Conservation (phyloP, 176 grass and related monocot species). For the Panicum miliaceum region DNA sequence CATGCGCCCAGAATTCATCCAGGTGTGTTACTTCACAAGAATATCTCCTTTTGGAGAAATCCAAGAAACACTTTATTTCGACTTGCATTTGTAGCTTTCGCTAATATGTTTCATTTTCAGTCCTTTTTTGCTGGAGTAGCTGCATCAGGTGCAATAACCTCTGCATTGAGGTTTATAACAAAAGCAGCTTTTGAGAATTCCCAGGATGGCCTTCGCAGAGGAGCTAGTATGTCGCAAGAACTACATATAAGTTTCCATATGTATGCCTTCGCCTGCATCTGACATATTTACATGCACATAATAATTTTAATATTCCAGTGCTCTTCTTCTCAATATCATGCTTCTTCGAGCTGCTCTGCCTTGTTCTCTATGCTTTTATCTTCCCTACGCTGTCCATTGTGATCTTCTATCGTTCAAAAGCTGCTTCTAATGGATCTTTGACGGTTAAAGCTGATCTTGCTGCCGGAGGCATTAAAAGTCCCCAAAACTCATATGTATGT, state of each 20-base stretch:
- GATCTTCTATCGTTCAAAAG: conserved; percentile 64
- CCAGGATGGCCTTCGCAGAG: conserved; percentile 65
- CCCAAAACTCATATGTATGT: conserved; percentile 17
- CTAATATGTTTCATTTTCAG: conserved; percentile 14
- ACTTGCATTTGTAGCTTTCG: too few relatives aligned
- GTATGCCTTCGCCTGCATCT: not conserved
- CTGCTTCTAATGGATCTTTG: conserved; percentile 62
- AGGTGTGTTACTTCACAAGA: conserved; percentile 43
- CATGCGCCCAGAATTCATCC: conserved; percentile 69
- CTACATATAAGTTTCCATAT: not conserved
- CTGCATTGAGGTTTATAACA: conserved; percentile 59
- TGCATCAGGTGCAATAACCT: conserved; percentile 67
- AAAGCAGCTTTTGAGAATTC: conserved; percentile 77
- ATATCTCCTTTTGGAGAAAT: too few relatives aligned
- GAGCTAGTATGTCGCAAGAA: conserved; percentile 57
- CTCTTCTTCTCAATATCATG: conserved; percentile 66
- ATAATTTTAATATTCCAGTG: conserved; percentile 56
- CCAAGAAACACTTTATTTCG: too few relatives aligned
- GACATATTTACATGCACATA: conserved; percentile 21
- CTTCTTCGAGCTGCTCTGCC: too few relatives aligned
- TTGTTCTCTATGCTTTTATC: conserved; percentile 74
- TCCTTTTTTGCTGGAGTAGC: conserved; percentile 68
- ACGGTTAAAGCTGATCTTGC: conserved; percentile 69
- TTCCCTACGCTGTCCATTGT: conserved; percentile 69
- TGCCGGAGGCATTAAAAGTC: conserved; percentile 49